Evolutionary conservation across 352 stramenopile genomes (phyloP).

Genomic region (Globisporangium alternatum): DNA sequence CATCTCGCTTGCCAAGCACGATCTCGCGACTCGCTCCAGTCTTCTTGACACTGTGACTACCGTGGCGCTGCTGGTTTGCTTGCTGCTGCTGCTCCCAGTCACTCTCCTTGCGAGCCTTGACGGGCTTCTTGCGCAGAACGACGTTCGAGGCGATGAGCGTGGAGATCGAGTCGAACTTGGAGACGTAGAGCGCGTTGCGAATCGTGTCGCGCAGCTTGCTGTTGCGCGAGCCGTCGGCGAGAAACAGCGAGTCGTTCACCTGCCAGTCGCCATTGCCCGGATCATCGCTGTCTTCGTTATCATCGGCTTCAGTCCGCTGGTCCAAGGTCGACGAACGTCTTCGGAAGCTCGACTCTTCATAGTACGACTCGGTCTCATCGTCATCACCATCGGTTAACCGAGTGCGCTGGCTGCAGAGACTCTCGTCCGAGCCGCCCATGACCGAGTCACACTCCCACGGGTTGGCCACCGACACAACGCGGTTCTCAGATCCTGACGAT

Average conservation of each 20-base stretch:
- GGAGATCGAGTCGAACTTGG: conserved; percentile 90
- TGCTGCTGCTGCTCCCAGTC: neutral
- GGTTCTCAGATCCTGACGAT: neutral
- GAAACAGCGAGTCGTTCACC: conserved; percentile 77
- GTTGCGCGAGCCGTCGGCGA: conserved; percentile 84
- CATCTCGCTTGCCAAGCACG: conserved; percentile 57
- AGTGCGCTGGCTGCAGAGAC: conserved; percentile 41
- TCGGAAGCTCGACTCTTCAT: conserved; percentile 5
- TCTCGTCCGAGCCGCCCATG: conserved; percentile 35
- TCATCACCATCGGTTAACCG: conserved; percentile 26
- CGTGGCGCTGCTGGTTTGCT: neutral
- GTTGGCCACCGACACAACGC: conserved; percentile 25
- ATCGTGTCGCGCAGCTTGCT: conserved; percentile 85
- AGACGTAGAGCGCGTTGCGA: conserved; percentile 68
- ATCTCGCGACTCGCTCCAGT: conserved; percentile 40
- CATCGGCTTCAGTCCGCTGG: conserved; percentile 16
- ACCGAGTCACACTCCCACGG: conserved; percentile 71
- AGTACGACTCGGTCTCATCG: neutral
- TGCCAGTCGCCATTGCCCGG: conserved; percentile 57
- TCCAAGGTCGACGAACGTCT: conserved; percentile 14
- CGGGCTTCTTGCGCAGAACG: conserved; percentile 50
- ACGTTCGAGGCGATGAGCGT: conserved; percentile 81
- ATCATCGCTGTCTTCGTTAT: conserved; percentile 18
- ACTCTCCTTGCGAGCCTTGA: conserved; percentile 17
- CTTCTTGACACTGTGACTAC: conserved; percentile 13